A percentile compares a stretch with the other conserved stretches of the same genome.
These are phyloP conservation scores for Boletus bicolor DNA, from an alignment of 768 basidiomycete species.

Conservation along the genomic window DNA sequence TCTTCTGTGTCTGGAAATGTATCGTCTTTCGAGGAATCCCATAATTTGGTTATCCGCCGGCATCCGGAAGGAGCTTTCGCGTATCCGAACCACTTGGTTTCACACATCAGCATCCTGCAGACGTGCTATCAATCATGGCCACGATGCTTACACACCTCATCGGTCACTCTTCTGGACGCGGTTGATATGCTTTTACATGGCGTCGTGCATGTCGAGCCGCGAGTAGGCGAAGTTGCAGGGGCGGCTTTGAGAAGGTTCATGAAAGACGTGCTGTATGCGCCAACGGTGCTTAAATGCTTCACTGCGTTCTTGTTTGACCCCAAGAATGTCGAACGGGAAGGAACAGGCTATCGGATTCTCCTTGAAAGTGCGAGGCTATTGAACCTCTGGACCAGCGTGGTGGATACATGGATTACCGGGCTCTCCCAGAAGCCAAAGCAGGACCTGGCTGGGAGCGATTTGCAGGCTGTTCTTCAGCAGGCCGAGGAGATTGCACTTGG, in stretches of 20 bases:
- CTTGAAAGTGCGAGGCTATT: constrained; percentile 67
- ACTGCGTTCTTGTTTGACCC: constrained; percentile 75
- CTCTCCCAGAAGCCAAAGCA: constrained; percentile 39
- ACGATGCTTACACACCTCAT: constrained; percentile 61
- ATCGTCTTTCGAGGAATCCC: constrained; percentile 64
- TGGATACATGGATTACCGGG: constrained; percentile 64
- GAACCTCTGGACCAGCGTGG: constrained; percentile 67
- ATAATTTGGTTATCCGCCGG: constrained; percentile 62
- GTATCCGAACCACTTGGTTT: constrained; percentile 57
- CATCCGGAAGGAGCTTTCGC: constrained; percentile 63
- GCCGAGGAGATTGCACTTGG: constrained; percentile 68
- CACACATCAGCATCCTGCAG: constrained; percentile 70
- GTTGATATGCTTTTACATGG: constrained; percentile 79
- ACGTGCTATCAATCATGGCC: constrained; percentile 85
- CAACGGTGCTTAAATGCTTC: constrained; percentile 59
- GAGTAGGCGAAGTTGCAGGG: constrained; percentile 64
- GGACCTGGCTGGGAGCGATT: constrained; percentile 41
- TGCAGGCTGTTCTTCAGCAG: constrained; percentile 42
- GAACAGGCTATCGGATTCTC: constrained; percentile 57
- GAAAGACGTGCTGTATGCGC: constrained; percentile 52
- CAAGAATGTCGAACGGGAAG: constrained; percentile 56
- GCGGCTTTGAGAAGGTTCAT: constrained; percentile 72
- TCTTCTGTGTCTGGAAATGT: constrained; percentile 35
- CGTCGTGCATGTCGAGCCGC: constrained; percentile 81
- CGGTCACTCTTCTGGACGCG: constrained; percentile 52